Conservation (phyloP, 2,329 filamentous ascomycete species). For the Ciborinia camelliae region DNA sequence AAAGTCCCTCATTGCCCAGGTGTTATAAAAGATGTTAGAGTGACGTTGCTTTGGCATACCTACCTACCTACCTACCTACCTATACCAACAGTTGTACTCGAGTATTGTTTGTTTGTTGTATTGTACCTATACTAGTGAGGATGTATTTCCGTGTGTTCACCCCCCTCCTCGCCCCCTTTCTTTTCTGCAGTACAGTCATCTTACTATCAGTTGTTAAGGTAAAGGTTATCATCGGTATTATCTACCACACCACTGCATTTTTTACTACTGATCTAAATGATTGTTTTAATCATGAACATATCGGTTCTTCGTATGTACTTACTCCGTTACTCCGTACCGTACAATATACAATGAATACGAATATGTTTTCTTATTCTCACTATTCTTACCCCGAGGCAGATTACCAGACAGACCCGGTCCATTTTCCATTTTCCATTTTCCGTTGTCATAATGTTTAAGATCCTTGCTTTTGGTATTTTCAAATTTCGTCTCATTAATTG, state of each 20-base stretch:
- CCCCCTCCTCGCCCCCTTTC: not conserved
- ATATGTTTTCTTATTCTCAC: not conserved
- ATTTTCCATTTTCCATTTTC: not conserved
- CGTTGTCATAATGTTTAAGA: not conserved
- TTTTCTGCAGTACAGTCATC: not conserved
- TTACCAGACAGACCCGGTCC: too few species aligned
- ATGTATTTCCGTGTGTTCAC: not conserved
- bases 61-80: too few species aligned
- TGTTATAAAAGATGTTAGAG: not conserved
- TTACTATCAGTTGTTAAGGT: not conserved
- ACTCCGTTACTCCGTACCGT: too few species aligned
- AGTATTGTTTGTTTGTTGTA: too few species aligned
- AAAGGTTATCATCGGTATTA: not conserved
- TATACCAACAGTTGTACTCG: too few species aligned
- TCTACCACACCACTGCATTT: not conserved
- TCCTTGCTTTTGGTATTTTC: too few species aligned
- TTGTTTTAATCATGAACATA: not conserved
- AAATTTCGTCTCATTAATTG: not conserved
- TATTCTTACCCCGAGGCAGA: not conserved
- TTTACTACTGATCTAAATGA: too few species aligned
- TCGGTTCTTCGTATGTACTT: too few species aligned
- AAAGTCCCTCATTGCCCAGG: not conserved
- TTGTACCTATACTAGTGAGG: not conserved
- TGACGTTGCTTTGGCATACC: not conserved
- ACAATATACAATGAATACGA: not conserved